Conservation (phyloP, 2,329 filamentous ascomycete species). For the Colletotrichum viniferum region DNA sequence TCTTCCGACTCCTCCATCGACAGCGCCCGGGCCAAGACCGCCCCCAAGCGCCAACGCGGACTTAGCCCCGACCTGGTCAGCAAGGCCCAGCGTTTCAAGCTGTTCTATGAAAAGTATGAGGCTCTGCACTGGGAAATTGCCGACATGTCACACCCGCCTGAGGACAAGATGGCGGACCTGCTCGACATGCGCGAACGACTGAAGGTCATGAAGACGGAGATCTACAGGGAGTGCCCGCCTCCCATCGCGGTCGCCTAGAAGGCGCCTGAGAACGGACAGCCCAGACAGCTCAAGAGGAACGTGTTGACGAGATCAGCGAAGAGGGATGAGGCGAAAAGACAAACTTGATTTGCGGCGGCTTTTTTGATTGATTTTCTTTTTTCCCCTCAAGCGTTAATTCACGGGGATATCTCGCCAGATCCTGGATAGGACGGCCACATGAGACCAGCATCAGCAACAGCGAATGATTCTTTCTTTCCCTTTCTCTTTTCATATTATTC, state of each 20-base stretch:
- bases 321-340: background rate
- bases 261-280: background rate
- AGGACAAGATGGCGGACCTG: conserved; percentile 55
- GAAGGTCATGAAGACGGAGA: conserved; percentile 62
- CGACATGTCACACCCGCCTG: conserved; percentile 52
- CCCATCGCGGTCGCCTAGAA: conserved; percentile 24
- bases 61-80: conserved; percentile 54
- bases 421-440: conserved; percentile 17
- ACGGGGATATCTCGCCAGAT: conserved; percentile 6
- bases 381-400: conserved; percentile 15
- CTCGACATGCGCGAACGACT: conserved; percentile 60
- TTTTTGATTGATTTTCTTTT: background rate
- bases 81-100: conserved; percentile 60
- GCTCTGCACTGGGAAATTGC: conserved; percentile 60
- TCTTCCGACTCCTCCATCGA: conserved; percentile 19
- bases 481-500: background rate
- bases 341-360: background rate
- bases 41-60: conserved; percentile 40
- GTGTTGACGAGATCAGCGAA: background rate
- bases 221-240: conserved; percentile 51
- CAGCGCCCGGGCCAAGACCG: conserved; percentile 20
- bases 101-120: conserved; percentile 61
- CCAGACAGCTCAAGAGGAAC: background rate
- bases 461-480: conserved; percentile 6
- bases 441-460: conserved; percentile 21